Evolutionary conservation across 306 rosid species (phyloP).

Genomic region (Trifolium repens): DNA sequence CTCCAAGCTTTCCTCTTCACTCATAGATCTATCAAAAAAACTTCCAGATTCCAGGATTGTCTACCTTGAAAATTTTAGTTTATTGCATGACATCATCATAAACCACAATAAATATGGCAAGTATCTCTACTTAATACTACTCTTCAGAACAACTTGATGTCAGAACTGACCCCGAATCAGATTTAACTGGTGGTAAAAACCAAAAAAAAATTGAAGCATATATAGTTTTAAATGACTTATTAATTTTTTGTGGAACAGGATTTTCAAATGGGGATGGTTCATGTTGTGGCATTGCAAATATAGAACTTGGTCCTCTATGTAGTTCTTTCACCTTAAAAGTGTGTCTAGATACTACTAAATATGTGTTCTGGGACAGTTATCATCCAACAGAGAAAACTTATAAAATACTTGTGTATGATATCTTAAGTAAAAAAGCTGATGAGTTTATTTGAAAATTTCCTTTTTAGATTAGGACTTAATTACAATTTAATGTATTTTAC

Average conservation of each 20-base stretch:
- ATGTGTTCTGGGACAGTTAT: conserved; percentile 72
- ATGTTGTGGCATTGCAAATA: conserved; percentile 62
- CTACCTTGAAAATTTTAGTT: conserved; percentile 49
- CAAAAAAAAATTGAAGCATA: no score
- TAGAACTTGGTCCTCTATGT: conserved; percentile 54
- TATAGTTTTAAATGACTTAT: background rate
- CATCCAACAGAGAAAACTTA: conserved; percentile 59
- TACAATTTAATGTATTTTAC: background rate
- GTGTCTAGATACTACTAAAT: conserved; percentile 52
- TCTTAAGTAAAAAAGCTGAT: background rate
- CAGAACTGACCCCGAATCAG: no score
- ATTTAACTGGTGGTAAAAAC: no score
- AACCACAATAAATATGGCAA: conserved; percentile 51
- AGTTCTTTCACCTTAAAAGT: conserved; percentile 27
- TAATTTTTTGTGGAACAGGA: conserved; percentile 48
- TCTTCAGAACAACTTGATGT: no score
- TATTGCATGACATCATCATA: conserved; percentile 39
- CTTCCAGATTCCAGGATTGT: conserved; percentile 54
- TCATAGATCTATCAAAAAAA: conserved; percentile 35
- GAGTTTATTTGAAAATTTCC: conserved; percentile 44
- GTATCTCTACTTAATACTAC: background rate
- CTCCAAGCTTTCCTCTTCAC: conserved; percentile 47
- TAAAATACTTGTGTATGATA: background rate
- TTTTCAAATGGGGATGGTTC: conserved; percentile 48
- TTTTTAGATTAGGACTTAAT: background rate